phyloP scores from a whole-genome alignment of 2,329 filamentous ascomycete genomes.

The Fusarium paranaense region DNA sequence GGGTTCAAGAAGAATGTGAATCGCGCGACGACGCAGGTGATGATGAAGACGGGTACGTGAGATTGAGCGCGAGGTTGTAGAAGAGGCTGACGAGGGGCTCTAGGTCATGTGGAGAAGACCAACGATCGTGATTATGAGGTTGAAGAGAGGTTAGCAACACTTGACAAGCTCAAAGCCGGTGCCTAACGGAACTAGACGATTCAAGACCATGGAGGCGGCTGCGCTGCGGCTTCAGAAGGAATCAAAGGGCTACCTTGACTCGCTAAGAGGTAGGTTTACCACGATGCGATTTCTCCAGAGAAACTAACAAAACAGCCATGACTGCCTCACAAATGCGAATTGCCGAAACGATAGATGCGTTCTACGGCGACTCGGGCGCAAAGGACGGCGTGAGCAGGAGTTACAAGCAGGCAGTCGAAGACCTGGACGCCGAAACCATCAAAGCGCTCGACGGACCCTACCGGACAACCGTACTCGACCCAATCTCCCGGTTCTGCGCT shows the following conservation, averaged over 20 bases:
- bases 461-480: constrained; percentile 91
- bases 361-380: constrained; percentile 96
- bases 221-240: constrained; percentile 94
- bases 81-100: constrained; percentile 19
- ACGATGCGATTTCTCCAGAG: background rate
- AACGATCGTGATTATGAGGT: constrained; percentile 99
- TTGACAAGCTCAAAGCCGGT: background rate
- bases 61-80: too few species aligned
- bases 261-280: constrained; percentile 76
- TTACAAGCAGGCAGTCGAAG: constrained; percentile 98
- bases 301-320: constrained; percentile 76
- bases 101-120: constrained; percentile 96
- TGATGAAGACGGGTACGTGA: constrained; percentile 94
- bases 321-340: constrained; percentile 99
- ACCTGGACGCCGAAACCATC: constrained; percentile 97
- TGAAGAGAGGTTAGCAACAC: constrained; percentile 77
- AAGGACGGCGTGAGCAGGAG: constrained; percentile 94
- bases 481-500: constrained; percentile 94
- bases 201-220: constrained; percentile 96
- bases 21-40: constrained; percentile 98
- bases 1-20: constrained; percentile 90
- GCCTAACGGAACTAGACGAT: constrained; percentile 72
- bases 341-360: constrained; percentile 98
- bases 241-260: constrained; percentile 97
- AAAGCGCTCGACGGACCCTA: constrained; percentile 98